Evolutionary conservation across 768 basidiomycete species (phyloP).

Genomic region (Hysterangium stoloniferum): DNA sequence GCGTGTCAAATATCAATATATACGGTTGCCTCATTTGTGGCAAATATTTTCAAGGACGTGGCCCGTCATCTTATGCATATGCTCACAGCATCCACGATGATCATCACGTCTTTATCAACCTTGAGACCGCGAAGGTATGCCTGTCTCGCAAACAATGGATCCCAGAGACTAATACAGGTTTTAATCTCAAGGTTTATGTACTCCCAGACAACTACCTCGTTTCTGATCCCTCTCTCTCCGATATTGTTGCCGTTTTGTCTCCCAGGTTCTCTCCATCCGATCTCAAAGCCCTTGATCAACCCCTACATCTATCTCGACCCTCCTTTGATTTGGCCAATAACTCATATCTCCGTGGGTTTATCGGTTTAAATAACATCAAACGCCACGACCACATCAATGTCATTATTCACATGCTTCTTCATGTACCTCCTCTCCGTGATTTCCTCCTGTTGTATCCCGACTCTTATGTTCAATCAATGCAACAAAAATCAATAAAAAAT

Average conservation of each 20-base stretch:
- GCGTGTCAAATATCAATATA: slow-evolving; percentile 91
- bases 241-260: slow-evolving; percentile 84
- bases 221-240: slow-evolving; percentile 92
- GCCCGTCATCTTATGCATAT: slow-evolving; percentile 90
- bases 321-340: slow-evolving; percentile 80
- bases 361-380: slow-evolving; percentile 98
- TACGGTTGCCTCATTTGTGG: slow-evolving; percentile 98
- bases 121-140: slow-evolving; percentile 83
- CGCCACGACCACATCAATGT: slow-evolving; percentile 97
- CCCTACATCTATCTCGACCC: slow-evolving; percentile 54
- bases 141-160: slow-evolving; percentile 13
- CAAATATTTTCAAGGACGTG: slow-evolving; percentile 97
- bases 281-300: slow-evolving; percentile 29
- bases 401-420: slow-evolving; percentile 87
- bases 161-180: slow-evolving; percentile 8
- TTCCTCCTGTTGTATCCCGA: slow-evolving; percentile 54
- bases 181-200: slow-evolving; percentile 70
- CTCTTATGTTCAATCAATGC: slow-evolving; percentile 18
- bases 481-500: slow-evolving; percentile 25
- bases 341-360: slow-evolving; percentile 86
- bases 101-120: slow-evolving; percentile 97
- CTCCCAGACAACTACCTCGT: slow-evolving; percentile 96
- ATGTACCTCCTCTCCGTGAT: slow-evolving; percentile 84
- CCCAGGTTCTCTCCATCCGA: slow-evolving; percentile 72
- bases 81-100: slow-evolving; percentile 96